These are phyloP conservation scores for Fusarium floridanum DNA, from an alignment of 2,329 filamentous ascomycete species.

Conservation along the genomic window DNA sequence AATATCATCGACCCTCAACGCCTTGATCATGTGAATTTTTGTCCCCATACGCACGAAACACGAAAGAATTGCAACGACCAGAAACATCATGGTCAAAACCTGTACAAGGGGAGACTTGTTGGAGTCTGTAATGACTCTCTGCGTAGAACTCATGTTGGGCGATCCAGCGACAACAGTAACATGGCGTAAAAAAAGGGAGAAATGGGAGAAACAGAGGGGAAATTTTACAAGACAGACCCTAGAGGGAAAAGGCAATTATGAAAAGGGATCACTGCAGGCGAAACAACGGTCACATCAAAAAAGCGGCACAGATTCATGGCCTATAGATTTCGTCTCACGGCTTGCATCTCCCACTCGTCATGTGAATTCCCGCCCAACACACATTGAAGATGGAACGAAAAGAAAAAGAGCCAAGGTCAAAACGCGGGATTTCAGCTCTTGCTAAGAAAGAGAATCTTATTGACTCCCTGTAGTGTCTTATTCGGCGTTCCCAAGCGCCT, in stretches of 20 bases:
- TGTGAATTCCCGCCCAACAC: neutral
- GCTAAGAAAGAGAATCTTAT: neutral
- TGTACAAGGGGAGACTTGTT: conserved; percentile 50
- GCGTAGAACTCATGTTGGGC: conserved; percentile 40
- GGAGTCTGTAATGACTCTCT: conserved; percentile 44
- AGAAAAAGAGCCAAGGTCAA: neutral
- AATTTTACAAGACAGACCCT: neutral
- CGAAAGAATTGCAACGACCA: conserved; percentile 45
- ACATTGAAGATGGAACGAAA: neutral
- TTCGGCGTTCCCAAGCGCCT: neutral
- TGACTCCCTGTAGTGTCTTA: neutral
- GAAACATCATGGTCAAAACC: conserved; percentile 48
- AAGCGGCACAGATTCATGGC: neutral
- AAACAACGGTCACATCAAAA: neutral
- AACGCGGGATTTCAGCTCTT: neutral
- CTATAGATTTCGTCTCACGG: neutral
- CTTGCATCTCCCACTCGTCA: neutral
- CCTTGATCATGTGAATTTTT: conserved; percentile 49
- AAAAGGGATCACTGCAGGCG: neutral
- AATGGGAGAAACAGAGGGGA: neutral
- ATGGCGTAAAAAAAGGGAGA: neutral
- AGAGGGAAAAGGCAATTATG: neutral
- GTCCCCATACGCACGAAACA: conserved; percentile 45
- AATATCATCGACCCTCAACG: conserved; percentile 43
- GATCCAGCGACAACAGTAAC: neutral